These are phyloP conservation scores for Solanum hybrid DNA, from an alignment of 305 asterid genomes.

Conservation along the genomic window DNA sequence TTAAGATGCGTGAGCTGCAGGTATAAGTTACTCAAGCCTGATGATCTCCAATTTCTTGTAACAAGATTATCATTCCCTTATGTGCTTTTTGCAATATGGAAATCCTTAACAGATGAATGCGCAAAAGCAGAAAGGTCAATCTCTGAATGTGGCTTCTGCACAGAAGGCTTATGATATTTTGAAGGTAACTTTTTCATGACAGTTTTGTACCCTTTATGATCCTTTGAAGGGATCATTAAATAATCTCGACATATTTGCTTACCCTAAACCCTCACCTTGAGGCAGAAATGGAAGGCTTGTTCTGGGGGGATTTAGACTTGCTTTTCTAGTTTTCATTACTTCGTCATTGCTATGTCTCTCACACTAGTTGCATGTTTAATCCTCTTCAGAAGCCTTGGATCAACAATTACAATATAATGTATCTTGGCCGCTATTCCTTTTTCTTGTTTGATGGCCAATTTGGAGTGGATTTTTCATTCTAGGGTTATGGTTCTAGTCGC, in stretches of 20 bases:
- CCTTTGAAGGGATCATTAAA: neutral
- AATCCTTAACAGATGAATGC: constrained; percentile 47
- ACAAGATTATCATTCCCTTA: neutral
- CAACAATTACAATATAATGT: neutral
- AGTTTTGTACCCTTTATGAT: neutral
- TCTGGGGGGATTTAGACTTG: neutral
- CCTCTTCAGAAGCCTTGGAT: neutral
- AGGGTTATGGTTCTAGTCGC: neutral
- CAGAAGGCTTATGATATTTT: constrained; percentile 74
- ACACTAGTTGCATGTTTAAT: neutral
- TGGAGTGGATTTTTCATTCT: neutral
- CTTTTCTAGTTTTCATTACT: neutral
- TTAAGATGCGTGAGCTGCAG: constrained; percentile 82
- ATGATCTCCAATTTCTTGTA: neutral
- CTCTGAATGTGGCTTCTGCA: constrained; percentile 56
- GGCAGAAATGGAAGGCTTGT: neutral
- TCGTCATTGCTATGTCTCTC: neutral
- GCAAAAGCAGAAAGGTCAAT: constrained; percentile 85
- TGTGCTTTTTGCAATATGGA: neutral
- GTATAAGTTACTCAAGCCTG: constrained; percentile 29
- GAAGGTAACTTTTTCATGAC: constrained; percentile 38
- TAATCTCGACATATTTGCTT: neutral
- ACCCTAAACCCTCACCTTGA: neutral
- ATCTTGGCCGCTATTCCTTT: neutral
- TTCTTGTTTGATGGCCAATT: neutral